Evolutionary conservation across 2,329 filamentous ascomycete genomes (phyloP), one percentile per base, ranked within the genome.

Genomic region (Cladosporium colombiae): DNA sequence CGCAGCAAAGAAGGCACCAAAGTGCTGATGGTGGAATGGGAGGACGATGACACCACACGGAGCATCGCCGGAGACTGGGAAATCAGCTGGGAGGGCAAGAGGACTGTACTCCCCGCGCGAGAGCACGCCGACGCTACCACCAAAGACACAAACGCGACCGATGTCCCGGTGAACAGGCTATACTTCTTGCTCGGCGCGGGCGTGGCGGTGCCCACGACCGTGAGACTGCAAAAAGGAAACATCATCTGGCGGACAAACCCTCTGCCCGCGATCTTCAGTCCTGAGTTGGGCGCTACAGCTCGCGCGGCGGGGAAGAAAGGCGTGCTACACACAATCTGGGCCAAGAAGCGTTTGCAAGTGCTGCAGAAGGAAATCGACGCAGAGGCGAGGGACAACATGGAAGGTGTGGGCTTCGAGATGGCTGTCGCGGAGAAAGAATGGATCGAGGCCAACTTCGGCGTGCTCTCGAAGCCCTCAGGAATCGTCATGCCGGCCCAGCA

Each of bases 1-100:
- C 86, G 86, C 76, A 90, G 88, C 59, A 82, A 71, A 57, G 90
- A 93, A 70, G 92, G 92, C 49, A 96, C 92, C 68, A 97, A 96
- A 81, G 89, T 97, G 69, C 81, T 97, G 72, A 95, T 97, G 92
- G 89, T 96, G 46, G 92, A 97, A 77, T 97, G 93, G 93, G 88
- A 91, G 75, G 86, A 89, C 62, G 84, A 85, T 70, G 80, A 84
- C 66, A 77, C 80, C 50, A 83, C 80, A 2, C 78, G 81, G 61
- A 78, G 78, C 13, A 69, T 82, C 18, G 74, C 73, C 0, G 85
- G 83, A 2, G 84, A 84, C 67, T 96, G 92, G 92, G 86, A 90
- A 66, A 88, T 96, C 23, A 89, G 87, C 1, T 96, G 93, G 92
- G 87, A 93, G 50, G 90, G 91, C 53, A 96, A 95, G 66, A 69